Evolutionary conservation across 495 filamentous ascomycete species (phyloP).

Genomic region (Beverwykella pulmonaria): DNA sequence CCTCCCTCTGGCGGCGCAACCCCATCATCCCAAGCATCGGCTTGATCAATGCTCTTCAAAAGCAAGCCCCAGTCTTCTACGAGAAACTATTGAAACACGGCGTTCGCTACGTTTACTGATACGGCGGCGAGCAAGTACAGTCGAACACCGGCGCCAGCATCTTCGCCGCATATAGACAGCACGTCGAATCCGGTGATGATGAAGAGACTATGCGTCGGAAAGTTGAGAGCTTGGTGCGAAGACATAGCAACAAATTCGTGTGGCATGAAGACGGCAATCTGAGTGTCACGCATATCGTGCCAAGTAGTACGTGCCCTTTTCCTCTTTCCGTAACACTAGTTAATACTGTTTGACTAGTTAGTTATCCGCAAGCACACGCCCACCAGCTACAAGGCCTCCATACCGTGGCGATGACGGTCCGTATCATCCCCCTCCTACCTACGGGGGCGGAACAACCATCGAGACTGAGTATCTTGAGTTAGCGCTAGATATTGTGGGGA

Average conservation of each 20-base stretch:
- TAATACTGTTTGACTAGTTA: neutral
- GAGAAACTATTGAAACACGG: slow-evolving; percentile 34
- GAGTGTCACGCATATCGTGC: slow-evolving; percentile 40
- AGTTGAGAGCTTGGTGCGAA: slow-evolving; percentile 28
- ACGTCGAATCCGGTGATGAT: slow-evolving; percentile 26
- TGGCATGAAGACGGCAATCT: slow-evolving; percentile 40
- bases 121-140: slow-evolving; percentile 34
- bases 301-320: slow-evolving; percentile 23
- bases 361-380: slow-evolving; percentile 38
- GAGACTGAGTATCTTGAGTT: slow-evolving; percentile 40
- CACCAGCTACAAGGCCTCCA: slow-evolving; percentile 35
- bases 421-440: slow-evolving; percentile 41
- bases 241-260: slow-evolving; percentile 33
- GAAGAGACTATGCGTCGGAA: slow-evolving; percentile 23
- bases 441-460: slow-evolving; percentile 36
- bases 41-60: slow-evolving; percentile 28
- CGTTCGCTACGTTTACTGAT: slow-evolving; percentile 40
- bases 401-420: slow-evolving; percentile 39
- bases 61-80: slow-evolving; percentile 32
- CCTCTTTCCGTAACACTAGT: neutral
- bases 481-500: slow-evolving; percentile 35
- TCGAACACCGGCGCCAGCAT: slow-evolving; percentile 37
- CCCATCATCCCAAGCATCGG: slow-evolving; percentile 34
- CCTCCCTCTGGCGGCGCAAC: slow-evolving; percentile 21
- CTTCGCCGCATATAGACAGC: slow-evolving; percentile 30